Percentiles rank a stretch among this genome's conserved stretches.
These are phyloP conservation scores for Panus rudis DNA, from an alignment of 768 basidiomycete genomes.

Conservation along the genomic window DNA sequence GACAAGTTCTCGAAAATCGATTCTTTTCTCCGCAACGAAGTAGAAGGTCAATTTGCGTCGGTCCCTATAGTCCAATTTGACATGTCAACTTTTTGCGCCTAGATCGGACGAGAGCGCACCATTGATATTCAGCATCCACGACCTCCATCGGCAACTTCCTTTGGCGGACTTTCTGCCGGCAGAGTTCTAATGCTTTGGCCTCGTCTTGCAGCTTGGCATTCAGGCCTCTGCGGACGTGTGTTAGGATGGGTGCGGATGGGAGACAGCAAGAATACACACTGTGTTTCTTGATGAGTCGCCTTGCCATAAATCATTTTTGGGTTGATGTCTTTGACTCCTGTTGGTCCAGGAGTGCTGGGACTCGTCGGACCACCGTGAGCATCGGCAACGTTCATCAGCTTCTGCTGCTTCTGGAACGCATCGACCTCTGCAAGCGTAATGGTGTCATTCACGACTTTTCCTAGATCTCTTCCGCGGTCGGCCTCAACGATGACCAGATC, in stretches of 20 bases:
- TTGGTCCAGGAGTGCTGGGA: conserved; percentile 35
- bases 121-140: conserved; percentile 97
- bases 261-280: conserved; percentile 39
- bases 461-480: conserved; percentile 89
- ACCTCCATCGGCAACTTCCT: conserved; percentile 98
- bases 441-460: conserved; percentile 85
- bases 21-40: conserved; percentile 91
- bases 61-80: conserved; percentile 51
- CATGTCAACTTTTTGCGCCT: background rate
- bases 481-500: conserved; percentile 97
- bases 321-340: conserved; percentile 83
- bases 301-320: conserved; percentile 96
- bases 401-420: conserved; percentile 79
- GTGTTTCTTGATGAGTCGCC: conserved; percentile 74
- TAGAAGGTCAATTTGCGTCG: conserved; percentile 98
- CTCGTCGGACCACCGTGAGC: conserved; percentile 37
- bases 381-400: conserved; percentile 32
- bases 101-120: conserved; percentile 42
- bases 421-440: conserved; percentile 89
- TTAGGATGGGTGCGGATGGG: conserved; percentile 4
- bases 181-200: conserved; percentile 83
- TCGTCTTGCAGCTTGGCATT: conserved; percentile 86
- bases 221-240: conserved; percentile 44
- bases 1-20: conserved; percentile 94
- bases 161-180: conserved; percentile 86